Evolutionary conservation across 768 basidiomycete species (phyloP), one percentile per base, ranked within the genome.

Genomic region (Gymnopilus junonius): DNA sequence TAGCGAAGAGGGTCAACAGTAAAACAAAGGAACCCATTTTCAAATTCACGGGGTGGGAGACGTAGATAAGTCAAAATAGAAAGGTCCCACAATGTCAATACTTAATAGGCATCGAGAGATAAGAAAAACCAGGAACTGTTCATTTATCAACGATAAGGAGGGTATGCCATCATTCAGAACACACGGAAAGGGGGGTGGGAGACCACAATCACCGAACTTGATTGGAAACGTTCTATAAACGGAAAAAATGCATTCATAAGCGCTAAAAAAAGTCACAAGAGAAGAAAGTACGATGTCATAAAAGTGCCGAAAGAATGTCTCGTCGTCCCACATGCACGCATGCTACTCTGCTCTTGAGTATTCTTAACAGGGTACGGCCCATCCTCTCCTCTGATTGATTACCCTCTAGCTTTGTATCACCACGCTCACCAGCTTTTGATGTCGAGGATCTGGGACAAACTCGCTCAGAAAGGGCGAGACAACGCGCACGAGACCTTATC

Each of bases 261-360:
- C 48, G 48, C 48, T 51, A 51, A 51, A 51, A 51, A n/a, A 51
- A 51, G 48, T 32, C 48, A 20, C 48, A 51, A 51, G 48, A 51
- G 48, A 27, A 29, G 29, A 20, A 51, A 51, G n/a, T 32, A 51
- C 48, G 27, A 51, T 32, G 31, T 32, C 48, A 51, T 50, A 17
- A 12, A 5, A 31, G n/a, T 50, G 25, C 46, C 27, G 46, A 21
- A 25, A 23, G 20, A 45, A 27, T 8, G 27, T 29, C 11, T 12
- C 14, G 17, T 48, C 14, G 27, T 25, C 48, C 48, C 48, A 51
- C 40, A 32, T 2, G 27, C 31, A 14, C 12, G 4, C 2, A 32
- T 15, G n/a, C n/a, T 51, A 31, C 48, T 32, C 48, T 17, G 14
- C 48, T 32, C 48, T 51, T 29, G 29, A 1, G 32, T 20, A n/a